These are phyloP conservation scores for Aspergillus sp. DNA, from an alignment of 2,329 filamentous ascomycete genomes.

Conservation along the genomic window DNA sequence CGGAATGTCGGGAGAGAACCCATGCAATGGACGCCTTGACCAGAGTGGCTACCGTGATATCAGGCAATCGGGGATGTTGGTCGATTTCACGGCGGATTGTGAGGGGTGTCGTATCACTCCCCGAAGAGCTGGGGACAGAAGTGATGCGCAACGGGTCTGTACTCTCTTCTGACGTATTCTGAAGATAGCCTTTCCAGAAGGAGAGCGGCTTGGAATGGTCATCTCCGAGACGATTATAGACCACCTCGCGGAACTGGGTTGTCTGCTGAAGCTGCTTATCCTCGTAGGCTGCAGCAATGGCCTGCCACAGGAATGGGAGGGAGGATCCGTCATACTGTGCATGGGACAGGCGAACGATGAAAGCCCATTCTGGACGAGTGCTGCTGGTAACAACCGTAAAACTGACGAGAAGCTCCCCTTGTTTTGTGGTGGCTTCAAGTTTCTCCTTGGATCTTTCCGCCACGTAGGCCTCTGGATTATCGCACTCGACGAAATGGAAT, in stretches of 20 bases:
- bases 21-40: background rate
- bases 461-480: background rate
- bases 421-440: background rate
- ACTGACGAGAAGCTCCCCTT: background rate
- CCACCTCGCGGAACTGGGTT: background rate
- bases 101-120: background rate
- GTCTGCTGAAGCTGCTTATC: background rate
- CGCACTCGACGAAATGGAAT: background rate
- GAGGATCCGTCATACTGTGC: background rate
- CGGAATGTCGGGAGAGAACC: background rate
- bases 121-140: background rate
- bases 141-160: background rate
- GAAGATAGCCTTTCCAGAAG: background rate
- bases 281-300: background rate
- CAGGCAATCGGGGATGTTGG: background rate
- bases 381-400: background rate
- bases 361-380: background rate
- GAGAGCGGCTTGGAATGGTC: background rate
- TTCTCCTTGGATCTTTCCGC: background rate
- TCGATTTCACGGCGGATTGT: background rate
- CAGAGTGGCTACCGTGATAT: background rate
- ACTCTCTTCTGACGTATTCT: background rate
- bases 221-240: background rate
- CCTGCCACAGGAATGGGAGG: background rate
- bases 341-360: background rate